These are phyloP conservation scores for Fusarium sp. DNA, from an alignment of 2,329 filamentous ascomycete genomes.

Conservation along the genomic window DNA sequence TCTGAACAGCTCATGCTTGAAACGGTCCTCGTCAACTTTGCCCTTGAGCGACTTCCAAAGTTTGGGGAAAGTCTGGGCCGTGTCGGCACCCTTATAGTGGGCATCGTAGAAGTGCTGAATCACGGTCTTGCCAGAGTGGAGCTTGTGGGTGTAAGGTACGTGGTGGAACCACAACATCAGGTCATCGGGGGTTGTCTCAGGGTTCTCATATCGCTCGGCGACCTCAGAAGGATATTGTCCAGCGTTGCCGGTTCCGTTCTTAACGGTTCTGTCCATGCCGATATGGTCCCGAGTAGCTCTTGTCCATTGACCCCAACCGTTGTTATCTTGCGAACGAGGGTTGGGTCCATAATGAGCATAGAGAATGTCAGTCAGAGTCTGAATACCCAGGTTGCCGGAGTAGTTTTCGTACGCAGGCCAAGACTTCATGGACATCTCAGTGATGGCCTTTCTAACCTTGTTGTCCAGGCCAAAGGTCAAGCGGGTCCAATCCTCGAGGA, in stretches of 20 bases:
- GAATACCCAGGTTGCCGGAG: conserved; percentile 75
- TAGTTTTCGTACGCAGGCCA: conserved; percentile 80
- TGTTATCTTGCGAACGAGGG: conserved; percentile 73
- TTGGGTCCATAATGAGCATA: conserved; percentile 73
- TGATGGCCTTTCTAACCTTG: conserved; percentile 68
- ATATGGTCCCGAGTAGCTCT: conserved; percentile 69
- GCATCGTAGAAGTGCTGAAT: conserved; percentile 75
- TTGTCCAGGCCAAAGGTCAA: conserved; percentile 71
- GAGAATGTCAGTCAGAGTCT: conserved; percentile 76
- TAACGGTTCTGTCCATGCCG: conserved; percentile 78
- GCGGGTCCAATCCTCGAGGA: conserved; percentile 74
- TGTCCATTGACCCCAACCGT: conserved; percentile 78
- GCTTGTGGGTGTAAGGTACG: conserved; percentile 71
- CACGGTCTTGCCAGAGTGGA: conserved; percentile 74
- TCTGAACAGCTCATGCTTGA: conserved; percentile 67
- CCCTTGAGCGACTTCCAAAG: conserved; percentile 66
- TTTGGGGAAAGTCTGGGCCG: conserved; percentile 67
- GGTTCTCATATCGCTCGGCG: conserved; percentile 67
- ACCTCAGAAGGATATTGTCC: conserved; percentile 75
- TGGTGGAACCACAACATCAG: conserved; percentile 81
- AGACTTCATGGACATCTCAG: conserved; percentile 72
- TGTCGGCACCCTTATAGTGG: conserved; percentile 69
- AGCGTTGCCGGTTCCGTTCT: conserved; percentile 73
- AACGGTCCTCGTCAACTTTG: conserved; percentile 70
- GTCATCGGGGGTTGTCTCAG: conserved; percentile 74